phyloP scores from a whole-genome alignment of 1,284 basidiomycete genomes.

The Ceratobasidium sp. region DNA sequence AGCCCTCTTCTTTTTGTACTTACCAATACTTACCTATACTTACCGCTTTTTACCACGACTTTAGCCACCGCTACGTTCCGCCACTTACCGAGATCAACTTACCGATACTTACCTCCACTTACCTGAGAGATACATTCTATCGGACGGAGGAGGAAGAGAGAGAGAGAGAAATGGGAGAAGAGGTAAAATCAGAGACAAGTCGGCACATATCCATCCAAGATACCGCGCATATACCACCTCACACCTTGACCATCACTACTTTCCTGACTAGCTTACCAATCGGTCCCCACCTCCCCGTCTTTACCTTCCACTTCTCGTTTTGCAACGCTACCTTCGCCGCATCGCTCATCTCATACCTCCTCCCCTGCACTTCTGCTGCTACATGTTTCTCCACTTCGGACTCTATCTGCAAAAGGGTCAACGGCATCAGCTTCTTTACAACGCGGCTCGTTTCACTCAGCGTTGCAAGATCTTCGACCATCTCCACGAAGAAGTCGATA shows the following conservation, averaged over 20 bases:
- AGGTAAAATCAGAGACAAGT: too few relatives aligned
- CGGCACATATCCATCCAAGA: constrained; percentile 56
- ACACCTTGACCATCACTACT: constrained; percentile 2
- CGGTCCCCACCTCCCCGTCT: constrained; percentile 15
- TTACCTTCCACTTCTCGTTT: constrained; percentile 6
- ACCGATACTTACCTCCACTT: too few relatives aligned
- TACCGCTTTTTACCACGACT: too few relatives aligned
- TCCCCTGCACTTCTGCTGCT: constrained; percentile 3
- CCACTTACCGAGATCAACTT: too few relatives aligned
- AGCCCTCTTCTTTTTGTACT: too few relatives aligned
- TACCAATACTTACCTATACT: too few relatives aligned
- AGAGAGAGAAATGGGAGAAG: too few relatives aligned
- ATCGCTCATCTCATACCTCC: background rate
- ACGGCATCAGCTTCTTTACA: constrained; percentile 37
- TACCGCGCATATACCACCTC: constrained; percentile 84
- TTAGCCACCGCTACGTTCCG: too few relatives aligned
- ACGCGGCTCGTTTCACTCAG: constrained; percentile 12
- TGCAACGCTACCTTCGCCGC: background rate
- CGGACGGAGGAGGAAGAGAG: too few relatives aligned
- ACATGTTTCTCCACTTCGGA: constrained; percentile 4
- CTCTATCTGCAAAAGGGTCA: constrained; percentile 27
- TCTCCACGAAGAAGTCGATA: constrained; percentile 12
- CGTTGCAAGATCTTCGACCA: background rate
- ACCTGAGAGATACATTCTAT: too few relatives aligned
- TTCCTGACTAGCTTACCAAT: constrained; percentile 2